Evolutionary conservation across 2,329 filamentous ascomycete genomes (phyloP), one percentile per base, ranked within the genome.

Genomic region (Fusarium sp.): DNA sequence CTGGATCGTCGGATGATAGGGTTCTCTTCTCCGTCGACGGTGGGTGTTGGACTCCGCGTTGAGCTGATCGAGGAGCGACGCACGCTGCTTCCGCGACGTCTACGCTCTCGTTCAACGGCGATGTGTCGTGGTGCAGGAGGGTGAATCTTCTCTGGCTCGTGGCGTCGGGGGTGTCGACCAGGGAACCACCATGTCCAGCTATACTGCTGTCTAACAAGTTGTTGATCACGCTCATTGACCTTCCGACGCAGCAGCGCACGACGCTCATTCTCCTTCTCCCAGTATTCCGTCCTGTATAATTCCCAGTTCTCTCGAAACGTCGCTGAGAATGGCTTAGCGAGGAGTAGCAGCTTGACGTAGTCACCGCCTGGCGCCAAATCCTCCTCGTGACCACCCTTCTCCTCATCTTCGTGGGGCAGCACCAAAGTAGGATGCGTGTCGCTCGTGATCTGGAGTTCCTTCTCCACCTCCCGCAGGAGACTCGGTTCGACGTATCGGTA

Each of bases 261-360:
- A 3, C 95, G 89, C 77, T 97, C 93, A 75, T 99, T 99, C 78
- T 99, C 96, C 63, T 90, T 90, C 72, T 97, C 95, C 96, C 96
- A 99, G 79, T 97, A 99, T 62, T 97, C 94, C 32, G 91, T 89
- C 52, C 96, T 87, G 79, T 96, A 99, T 17, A 95, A 85, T 75
- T 99, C 96, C 96, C 96, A 99, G 68, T 97, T 97, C 77, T 98
- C 94, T 20, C 96, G 87, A 75, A 99, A 99, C 45, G 93, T 93
- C 0, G 96, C 91, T 7, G 93, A 96, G 75, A 99, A 99, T 1
- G 94, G 94, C 76, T 99, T 99, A 1, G 96, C 93, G 12, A 97
- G 86, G 9, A 99, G 84, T 19, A 98, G 83, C 1, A 99, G 85
- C 78, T 97, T 96, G 71, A 99, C 90, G 75, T 95, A 92, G 79